Conservation (phyloP, 352 stramenopile species). For the Phytophthora niederhauseri region DNA sequence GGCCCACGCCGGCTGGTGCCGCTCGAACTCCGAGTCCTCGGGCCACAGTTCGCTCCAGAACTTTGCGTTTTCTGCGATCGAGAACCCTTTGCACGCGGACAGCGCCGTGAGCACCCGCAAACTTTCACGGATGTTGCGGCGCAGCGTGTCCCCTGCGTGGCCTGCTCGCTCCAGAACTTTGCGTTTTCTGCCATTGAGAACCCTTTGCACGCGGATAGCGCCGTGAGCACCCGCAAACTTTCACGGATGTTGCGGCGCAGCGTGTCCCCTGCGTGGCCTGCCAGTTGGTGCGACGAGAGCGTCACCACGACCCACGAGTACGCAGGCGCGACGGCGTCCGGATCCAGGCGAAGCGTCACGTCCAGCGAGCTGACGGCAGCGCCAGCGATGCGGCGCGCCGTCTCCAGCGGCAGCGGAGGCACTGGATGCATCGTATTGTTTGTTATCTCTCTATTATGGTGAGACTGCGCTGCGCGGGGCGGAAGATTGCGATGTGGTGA, state of each 20-base stretch:
- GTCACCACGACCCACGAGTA: constrained; percentile 26
- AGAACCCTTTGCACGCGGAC: constrained; percentile 22
- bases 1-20: constrained; percentile 14
- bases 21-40: neutral
- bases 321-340: constrained; percentile 9
- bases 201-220: constrained; percentile 22
- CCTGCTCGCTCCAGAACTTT: constrained; percentile 32
- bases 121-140: constrained; percentile 13
- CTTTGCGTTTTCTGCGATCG: constrained; percentile 15
- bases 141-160: neutral
- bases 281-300: neutral
- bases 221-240: constrained; percentile 23
- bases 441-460: too few species aligned
- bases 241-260: constrained; percentile 6
- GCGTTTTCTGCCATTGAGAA: constrained; percentile 23
- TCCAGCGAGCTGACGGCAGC: constrained; percentile 18
- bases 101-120: constrained; percentile 26
- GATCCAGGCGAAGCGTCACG: constrained; percentile 19
- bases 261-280: neutral
- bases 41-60: constrained; percentile 34
- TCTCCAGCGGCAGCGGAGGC: constrained; percentile 21
- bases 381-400: constrained; percentile 14
- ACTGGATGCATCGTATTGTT: neutral
- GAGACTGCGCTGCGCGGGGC: too few species aligned
- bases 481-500: neutral